Percentiles rank a stretch among this genome's conserved stretches.
These are phyloP conservation scores for Suillus decipiens DNA, from an alignment of 768 basidiomycete species.

Conservation along the genomic window DNA sequence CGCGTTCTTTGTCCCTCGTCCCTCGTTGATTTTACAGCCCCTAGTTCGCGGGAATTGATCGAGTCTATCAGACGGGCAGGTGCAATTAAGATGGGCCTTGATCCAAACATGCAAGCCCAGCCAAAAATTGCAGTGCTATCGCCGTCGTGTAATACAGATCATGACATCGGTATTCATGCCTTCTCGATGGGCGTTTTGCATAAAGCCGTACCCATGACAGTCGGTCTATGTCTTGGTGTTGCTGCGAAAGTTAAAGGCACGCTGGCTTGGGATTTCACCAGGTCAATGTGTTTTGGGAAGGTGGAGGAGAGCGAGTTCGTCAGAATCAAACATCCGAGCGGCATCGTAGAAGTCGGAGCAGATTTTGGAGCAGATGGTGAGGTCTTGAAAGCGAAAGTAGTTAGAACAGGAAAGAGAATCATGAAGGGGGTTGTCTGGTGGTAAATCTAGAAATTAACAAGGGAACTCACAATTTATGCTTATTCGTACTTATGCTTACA, in stretches of 20 bases:
- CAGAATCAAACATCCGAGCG: slow-evolving; percentile 64
- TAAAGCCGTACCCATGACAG: slow-evolving; percentile 73
- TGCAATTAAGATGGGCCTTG: slow-evolving; percentile 62
- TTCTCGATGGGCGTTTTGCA: slow-evolving; percentile 74
- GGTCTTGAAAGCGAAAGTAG: slow-evolving; percentile 62
- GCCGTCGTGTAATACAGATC: slow-evolving; percentile 30
- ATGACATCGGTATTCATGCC: slow-evolving; percentile 51
- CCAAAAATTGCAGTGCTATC: slow-evolving; percentile 68
- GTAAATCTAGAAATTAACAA: slow-evolving; percentile 31
- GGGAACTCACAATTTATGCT: neutral
- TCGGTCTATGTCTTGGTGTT: slow-evolving; percentile 69
- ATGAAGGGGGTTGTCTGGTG: slow-evolving; percentile 75
- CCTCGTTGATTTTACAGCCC: slow-evolving; percentile 11
- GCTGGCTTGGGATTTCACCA: slow-evolving; percentile 50
- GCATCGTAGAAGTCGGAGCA: slow-evolving; percentile 68
- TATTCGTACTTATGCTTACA: neutral
- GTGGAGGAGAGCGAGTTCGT: slow-evolving; percentile 34
- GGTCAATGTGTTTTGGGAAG: slow-evolving; percentile 25
- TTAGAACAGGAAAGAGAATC: slow-evolving; percentile 66
- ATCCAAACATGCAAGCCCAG: slow-evolving; percentile 62
- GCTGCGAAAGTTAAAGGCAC: slow-evolving; percentile 57
- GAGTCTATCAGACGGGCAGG: slow-evolving; percentile 58
- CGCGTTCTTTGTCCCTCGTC: slow-evolving; percentile 28
- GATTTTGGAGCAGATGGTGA: slow-evolving; percentile 45
- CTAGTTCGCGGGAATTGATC: slow-evolving; percentile 33